Percentiles rank a stretch among this genome's conserved stretches.
These are phyloP conservation scores for Turnera subulata DNA, from an alignment of 345 rosid genomes.

Conservation along the genomic window DNA sequence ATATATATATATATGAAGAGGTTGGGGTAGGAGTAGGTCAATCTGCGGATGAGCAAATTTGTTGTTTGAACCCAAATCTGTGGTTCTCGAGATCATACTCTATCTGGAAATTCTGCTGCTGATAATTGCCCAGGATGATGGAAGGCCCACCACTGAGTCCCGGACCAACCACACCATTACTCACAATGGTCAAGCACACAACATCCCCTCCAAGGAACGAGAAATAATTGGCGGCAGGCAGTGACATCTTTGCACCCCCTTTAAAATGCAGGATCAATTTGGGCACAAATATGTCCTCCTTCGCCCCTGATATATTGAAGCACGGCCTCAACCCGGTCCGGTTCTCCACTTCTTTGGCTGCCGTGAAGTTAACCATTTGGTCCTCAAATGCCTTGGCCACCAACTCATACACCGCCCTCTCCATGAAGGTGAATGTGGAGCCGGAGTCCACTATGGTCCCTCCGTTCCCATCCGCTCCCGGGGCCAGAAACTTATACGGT, in stretches of 20 bases:
- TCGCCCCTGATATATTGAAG: slow-evolving; percentile 49
- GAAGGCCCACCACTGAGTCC: slow-evolving; percentile 54
- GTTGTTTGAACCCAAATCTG: slow-evolving; percentile 62
- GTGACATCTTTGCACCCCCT: slow-evolving; percentile 73
- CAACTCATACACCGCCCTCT: slow-evolving; percentile 43
- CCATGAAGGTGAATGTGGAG: slow-evolving; percentile 84
- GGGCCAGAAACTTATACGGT: slow-evolving; percentile 52
- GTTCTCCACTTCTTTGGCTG: slow-evolving; percentile 38
- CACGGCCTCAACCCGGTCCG: slow-evolving; percentile 65
- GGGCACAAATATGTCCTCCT: slow-evolving; percentile 38
- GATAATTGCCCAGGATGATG: slow-evolving; percentile 72
- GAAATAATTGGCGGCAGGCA: slow-evolving; percentile 63
- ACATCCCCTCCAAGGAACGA: slow-evolving; percentile 27
- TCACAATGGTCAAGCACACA: slow-evolving; percentile 47
- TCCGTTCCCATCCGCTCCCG: slow-evolving; percentile 64
- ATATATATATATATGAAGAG: no score
- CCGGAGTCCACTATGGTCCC: slow-evolving; percentile 93
- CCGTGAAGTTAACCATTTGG: slow-evolving; percentile 55
- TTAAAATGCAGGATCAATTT: slow-evolving; percentile 56
- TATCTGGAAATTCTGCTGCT: slow-evolving; percentile 69
- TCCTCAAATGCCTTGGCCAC: slow-evolving; percentile 52
- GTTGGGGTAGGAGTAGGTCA: no score
- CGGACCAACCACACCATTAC: slow-evolving; percentile 24
- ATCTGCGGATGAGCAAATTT: slow-evolving; percentile 34
- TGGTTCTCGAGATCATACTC: slow-evolving; percentile 73